These are phyloP conservation scores for Tulasnella calospora DNA, from an alignment of 768 basidiomycete species.

Conservation along the genomic window DNA sequence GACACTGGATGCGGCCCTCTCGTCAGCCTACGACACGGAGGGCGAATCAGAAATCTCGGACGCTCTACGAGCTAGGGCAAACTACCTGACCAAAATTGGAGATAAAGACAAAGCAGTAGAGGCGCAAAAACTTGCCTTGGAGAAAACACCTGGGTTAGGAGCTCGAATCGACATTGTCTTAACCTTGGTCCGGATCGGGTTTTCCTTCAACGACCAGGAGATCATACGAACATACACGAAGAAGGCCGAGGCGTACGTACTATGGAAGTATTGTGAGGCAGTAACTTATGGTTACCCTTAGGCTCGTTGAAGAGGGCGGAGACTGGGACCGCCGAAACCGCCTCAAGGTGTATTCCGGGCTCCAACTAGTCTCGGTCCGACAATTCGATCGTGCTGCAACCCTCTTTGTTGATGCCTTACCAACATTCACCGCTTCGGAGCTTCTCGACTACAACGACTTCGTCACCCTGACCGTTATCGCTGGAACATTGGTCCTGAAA, in stretches of 20 bases:
- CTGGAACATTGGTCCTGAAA: slow-evolving; percentile 68
- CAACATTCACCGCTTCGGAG: slow-evolving; percentile 92
- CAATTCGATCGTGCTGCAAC: slow-evolving; percentile 85
- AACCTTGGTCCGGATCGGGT: slow-evolving; percentile 78
- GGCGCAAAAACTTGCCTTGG: slow-evolving; percentile 76
- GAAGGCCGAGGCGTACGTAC: slow-evolving; percentile 71
- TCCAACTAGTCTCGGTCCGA: slow-evolving; percentile 81
- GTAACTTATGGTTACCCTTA: slow-evolving; percentile 35
- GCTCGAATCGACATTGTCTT: slow-evolving; percentile 90
- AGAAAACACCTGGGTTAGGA: slow-evolving; percentile 89
- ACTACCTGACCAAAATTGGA: slow-evolving; percentile 82
- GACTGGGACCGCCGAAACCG: slow-evolving; percentile 98
- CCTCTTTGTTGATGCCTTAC: slow-evolving; percentile 83
- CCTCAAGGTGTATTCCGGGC: slow-evolving; percentile 89
- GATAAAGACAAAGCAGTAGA: slow-evolving; percentile 82
- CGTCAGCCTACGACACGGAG: slow-evolving; percentile 82
- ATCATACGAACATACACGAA: slow-evolving; percentile 67
- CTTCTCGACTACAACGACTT: slow-evolving; percentile 85
- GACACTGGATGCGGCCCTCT: slow-evolving; percentile 68
- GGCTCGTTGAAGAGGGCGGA: slow-evolving; percentile 88
- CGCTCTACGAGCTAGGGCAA: slow-evolving; percentile 74
- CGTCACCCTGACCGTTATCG: slow-evolving; percentile 76
- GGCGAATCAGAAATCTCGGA: slow-evolving; percentile 94
- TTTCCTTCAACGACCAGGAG: slow-evolving; percentile 79
- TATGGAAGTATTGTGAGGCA: background rate